Evolutionary conservation across 2,329 filamentous ascomycete genomes (phyloP), one percentile per base, ranked within the genome.

Genomic region (Boeremia lycopersici): DNA sequence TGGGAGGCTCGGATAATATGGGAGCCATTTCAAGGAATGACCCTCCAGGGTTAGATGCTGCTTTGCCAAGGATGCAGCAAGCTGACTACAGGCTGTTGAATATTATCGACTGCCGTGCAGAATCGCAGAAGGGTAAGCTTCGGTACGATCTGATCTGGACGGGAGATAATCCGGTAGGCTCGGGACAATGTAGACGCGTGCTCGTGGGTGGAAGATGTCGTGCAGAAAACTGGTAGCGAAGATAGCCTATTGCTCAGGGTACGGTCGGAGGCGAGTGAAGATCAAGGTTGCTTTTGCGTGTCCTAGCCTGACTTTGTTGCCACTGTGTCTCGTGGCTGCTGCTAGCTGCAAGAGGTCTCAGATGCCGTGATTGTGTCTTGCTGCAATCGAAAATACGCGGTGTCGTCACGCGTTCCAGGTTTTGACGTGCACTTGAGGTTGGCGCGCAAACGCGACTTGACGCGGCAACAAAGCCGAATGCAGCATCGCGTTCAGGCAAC

Each of bases 341-440:
- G 38, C 19, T 30, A 10, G 15, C 9, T 39, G 23, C 13, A 6
- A 4, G 29, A 29, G 11, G 45, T 48, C 19, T 48, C 33, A 28
- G 44, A 11, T 12, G 12, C 9, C 2, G 35, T 36, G 11, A 31
- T 31, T 45, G 40, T 43, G 44, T 48, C 33, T 44, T 43, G 33
- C 38, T 30, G 29, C 38, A 15, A 44, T 25, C 30, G 11, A 40
- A 47, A 13, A 43, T 39, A 30, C 28, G 44, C 15, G 17, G 17
- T 53, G 44, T 48, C 33, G 45, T 53, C 39, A 53, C 50, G 51
- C 51, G 44, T 33, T 43, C 29, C 41, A 12, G 12, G 46, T 26
- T 48, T 44, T 44, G 44, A 13, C 39, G 38, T 38, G 23, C 31
- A 34, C 36, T 39, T 39, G 7, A 31, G 36, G 42, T 23, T 36